phyloP scores from a whole-genome alignment of 2,329 filamentous ascomycete species.

The Fusarium odoratissimum region DNA sequence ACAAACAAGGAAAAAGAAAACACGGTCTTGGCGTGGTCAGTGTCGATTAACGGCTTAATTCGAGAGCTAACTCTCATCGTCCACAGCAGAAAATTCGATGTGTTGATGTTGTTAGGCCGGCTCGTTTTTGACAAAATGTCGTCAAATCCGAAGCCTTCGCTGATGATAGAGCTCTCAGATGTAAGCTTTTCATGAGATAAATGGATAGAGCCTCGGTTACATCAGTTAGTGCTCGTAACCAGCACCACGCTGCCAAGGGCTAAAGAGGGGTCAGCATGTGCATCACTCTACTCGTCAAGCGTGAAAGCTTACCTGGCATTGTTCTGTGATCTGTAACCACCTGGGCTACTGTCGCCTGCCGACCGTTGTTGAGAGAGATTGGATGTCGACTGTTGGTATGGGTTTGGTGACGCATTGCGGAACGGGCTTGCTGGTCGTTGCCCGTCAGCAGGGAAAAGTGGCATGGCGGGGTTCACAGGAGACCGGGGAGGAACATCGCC shows the following conservation, averaged over 20 bases:
- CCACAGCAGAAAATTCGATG: constrained; percentile 8
- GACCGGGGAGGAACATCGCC: constrained; percentile 49
- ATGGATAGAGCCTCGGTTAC: constrained; percentile 21
- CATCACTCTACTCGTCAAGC: neutral
- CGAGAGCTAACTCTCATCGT: constrained; percentile 11
- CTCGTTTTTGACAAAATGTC: constrained; percentile 18
- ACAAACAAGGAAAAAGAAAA: constrained; percentile 27
- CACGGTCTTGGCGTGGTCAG: constrained; percentile 21
- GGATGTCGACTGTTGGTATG: constrained; percentile 48
- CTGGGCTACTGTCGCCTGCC: constrained; percentile 50
- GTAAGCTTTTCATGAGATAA: constrained; percentile 36
- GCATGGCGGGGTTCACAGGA: constrained; percentile 57
- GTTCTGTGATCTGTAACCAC: constrained; percentile 52
- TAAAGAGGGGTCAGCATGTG: constrained; percentile 41
- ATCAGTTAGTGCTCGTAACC: constrained; percentile 55
- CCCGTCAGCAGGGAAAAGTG: constrained; percentile 55
- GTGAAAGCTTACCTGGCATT: constrained; percentile 51
- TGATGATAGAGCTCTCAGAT: constrained; percentile 15
- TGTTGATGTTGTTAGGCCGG: constrained; percentile 3
- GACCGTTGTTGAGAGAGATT: constrained; percentile 49
- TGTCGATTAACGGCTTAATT: constrained; percentile 13
- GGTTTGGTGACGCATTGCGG: constrained; percentile 51
- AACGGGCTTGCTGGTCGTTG: constrained; percentile 52
- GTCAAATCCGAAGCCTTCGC: constrained; percentile 28
- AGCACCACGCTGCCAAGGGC: constrained; percentile 60